A percentile compares a stretch with the other conserved stretches of the same genome.
Evolutionary conservation across 2,329 filamentous ascomycete species (phyloP).

Genomic region (Purpureocillium lavendulum): DNA sequence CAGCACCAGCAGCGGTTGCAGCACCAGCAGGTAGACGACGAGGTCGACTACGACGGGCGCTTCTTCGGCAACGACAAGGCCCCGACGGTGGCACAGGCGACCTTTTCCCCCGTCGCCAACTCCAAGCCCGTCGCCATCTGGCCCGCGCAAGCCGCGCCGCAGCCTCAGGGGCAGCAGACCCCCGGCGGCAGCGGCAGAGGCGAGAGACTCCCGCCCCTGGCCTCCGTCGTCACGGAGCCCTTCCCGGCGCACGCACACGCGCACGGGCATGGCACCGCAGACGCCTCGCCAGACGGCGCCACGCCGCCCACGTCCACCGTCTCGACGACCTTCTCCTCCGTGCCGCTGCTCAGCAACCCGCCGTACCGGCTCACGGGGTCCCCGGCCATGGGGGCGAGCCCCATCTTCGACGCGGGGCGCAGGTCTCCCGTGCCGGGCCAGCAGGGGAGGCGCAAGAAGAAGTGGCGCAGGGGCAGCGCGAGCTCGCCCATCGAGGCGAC

Average conservation of each 20-base stretch:
- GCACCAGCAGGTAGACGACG: slow-evolving; percentile 6
- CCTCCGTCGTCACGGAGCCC: slow-evolving; percentile 10
- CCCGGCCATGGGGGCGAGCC: neutral
- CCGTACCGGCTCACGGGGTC: neutral
- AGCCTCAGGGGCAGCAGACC: neutral
- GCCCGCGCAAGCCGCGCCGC: neutral
- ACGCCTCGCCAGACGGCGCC: slow-evolving; percentile 12
- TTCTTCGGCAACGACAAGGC: slow-evolving; percentile 1
- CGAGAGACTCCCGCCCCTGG: neutral
- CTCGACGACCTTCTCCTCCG: slow-evolving; percentile 23
- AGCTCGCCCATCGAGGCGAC: slow-evolving; percentile 26
- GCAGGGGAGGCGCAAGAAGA: too few species aligned
- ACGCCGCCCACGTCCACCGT: slow-evolving; percentile 22
- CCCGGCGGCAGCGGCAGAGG: neutral
- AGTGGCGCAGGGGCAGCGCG: slow-evolving; percentile 8
- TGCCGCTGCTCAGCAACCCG: slow-evolving; percentile 20
- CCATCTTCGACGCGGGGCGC: neutral
- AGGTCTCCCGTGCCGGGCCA: too few species aligned
- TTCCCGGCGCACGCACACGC: too few species aligned
- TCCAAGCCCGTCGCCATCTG: too few species aligned
- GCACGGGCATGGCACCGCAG: too few species aligned
- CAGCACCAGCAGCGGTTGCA: too few species aligned
- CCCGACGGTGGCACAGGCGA: neutral
- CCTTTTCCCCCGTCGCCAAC: too few species aligned
- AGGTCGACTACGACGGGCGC: neutral